Evolutionary conservation across 805 yeast genomes (phyloP), one percentile per base, ranked within the genome.

Genomic region (Metschnikowia lunata): DNA sequence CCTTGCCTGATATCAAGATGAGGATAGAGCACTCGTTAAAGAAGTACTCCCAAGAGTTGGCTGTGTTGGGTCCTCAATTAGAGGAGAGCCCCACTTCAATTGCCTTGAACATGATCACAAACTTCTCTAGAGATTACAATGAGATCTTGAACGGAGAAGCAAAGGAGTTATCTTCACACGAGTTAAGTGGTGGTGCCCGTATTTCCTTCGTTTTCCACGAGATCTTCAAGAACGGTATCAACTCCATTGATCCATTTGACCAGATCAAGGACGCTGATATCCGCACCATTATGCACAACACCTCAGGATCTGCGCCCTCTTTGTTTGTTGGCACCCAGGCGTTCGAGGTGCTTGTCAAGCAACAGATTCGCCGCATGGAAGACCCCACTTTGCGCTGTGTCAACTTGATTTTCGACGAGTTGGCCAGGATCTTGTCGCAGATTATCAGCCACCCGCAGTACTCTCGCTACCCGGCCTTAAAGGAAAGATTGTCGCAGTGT

Each of bases 161-260:
- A 26, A 86, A 80, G 64, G 99, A 93, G 59, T 74, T 93, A 52
- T 81, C 95, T 8, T 81, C 90, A 8, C 79, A 83, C 58, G 99
- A 93, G 69, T 78, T 93, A 55, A 85, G 96, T 53, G 99, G 99
- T 62, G 99, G 96, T 67, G 99, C 99, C 0, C 85, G 99, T 76
- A 86, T 91, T 50, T 83, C 95, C 28, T 93, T 89, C 72, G 98
- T 91, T 14, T 93, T 91, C 74, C 98, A 91, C 64, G 98, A 91
- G 71, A 85, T 93, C 46, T 91, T 82, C 73, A 84, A 91, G 61
- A 90, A 88, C 63, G 98, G 98, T 69, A 77, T 91, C 44, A 79
- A 80, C 60, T 86, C 97, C 0, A 75, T 91, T 46, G 98, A 91
- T 65, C 99, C 99, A 40, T 93, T 88, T 64, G 97, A 91, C 62